Percentiles rank a stretch among this genome's conserved stretches.
Conservation (phyloP, 176 grass and related monocot genomes). For the Hyparrhenia diplandra region DNA sequence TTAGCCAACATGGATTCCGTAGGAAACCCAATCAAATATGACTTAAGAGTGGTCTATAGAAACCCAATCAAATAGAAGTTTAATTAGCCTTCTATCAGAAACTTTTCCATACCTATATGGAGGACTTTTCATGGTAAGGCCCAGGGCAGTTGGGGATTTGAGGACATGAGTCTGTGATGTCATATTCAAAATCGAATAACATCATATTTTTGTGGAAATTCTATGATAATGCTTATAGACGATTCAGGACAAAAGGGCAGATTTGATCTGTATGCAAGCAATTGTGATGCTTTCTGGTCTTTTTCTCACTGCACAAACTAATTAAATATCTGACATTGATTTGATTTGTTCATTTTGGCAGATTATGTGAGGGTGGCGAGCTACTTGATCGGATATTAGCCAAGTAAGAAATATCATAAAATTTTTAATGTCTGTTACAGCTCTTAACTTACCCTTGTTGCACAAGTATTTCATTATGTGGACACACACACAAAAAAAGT, state of each 20-base stretch:
- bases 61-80: no score
- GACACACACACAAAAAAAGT: no score
- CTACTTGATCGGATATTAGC: slow-evolving; percentile 90
- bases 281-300: background rate
- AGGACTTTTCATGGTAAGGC: background rate
- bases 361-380: slow-evolving; percentile 86
- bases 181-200: background rate
- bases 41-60: background rate
- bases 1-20: background rate
- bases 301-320: background rate
- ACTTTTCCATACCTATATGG: background rate
- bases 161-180: background rate
- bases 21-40: slow-evolving; percentile 7
- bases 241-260: background rate
- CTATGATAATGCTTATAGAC: background rate
- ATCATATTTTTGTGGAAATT: slow-evolving; percentile 3
- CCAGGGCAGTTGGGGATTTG: background rate
- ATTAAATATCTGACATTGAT: slow-evolving; percentile 1
- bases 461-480: background rate
- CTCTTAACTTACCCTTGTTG: background rate
- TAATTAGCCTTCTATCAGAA: slow-evolving; percentile 11
- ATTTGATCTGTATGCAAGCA: background rate
- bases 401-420: slow-evolving; percentile 46
- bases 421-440: background rate
- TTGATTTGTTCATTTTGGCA: slow-evolving; percentile 29